Conservation (phyloP, 768 basidiomycete species). For the Tylopilus cervinicoccineus region DNA sequence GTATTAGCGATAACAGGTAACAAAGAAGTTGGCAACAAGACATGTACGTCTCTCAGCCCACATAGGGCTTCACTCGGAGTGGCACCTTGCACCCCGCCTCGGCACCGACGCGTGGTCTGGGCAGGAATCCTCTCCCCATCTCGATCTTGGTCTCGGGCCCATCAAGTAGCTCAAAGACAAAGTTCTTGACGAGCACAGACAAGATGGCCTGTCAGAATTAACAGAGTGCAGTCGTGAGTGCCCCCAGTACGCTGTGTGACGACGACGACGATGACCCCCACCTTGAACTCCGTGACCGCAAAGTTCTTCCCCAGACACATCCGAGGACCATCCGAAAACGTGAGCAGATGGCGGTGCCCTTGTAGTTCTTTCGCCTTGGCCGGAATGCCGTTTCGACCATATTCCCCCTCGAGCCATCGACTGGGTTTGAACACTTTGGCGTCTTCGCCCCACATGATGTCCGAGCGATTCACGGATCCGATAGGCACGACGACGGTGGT, state of each 20-base stretch:
- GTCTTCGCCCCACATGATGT: slow-evolving; percentile 57
- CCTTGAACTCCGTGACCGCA: slow-evolving; percentile 39
- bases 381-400: slow-evolving; percentile 17
- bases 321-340: slow-evolving; percentile 49
- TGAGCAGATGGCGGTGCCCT: slow-evolving; percentile 48
- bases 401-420: slow-evolving; percentile 48
- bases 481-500: slow-evolving; percentile 42
- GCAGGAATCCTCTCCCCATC: slow-evolving; percentile 11
- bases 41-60: slow-evolving; percentile 6
- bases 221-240: no score
- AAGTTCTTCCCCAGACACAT: slow-evolving; percentile 49
- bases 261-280: slow-evolving; percentile 3
- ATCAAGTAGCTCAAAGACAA: slow-evolving; percentile 34
- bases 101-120: slow-evolving; percentile 13
- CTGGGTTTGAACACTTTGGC: slow-evolving; percentile 57
- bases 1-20: no score
- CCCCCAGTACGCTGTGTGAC: no score
- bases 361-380: slow-evolving; percentile 37
- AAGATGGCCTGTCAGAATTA: slow-evolving; percentile 38
- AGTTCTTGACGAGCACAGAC: slow-evolving; percentile 39
- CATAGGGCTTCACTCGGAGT: slow-evolving; percentile 19
- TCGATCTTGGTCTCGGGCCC: slow-evolving; percentile 30
- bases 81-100: slow-evolving; percentile 26
- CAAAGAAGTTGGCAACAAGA: no score
- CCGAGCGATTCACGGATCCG: slow-evolving; percentile 44